Evolutionary conservation across 176 grass and related monocot genomes (phyloP), one percentile per base, ranked within the genome.

Genomic region (Oryza glumipatula): DNA sequence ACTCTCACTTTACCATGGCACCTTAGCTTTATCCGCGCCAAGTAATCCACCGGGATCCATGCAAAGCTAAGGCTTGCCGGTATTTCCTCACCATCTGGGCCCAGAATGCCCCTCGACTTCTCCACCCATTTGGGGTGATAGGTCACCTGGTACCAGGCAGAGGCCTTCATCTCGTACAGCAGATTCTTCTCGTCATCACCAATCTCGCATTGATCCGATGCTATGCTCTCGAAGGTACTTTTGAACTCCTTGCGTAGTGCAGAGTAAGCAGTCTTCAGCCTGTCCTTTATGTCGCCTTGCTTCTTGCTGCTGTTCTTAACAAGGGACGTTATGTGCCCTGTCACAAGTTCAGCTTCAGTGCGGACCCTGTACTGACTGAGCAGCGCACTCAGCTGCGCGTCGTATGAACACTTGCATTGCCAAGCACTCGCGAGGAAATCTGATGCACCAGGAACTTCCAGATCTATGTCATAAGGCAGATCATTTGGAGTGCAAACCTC

Each of bases 91-190:
- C 51, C 86, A 66, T 98, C 87, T 54, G 65, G 65, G 35, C 79
- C 76, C 2, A 85, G 51, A 73, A 89, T 83, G 73, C 86, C 91
- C 49, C 33, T 80, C 4, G 77, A 86, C 70, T 91, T 92, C 33
- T 73, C 73, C 15, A 90, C 63, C 96, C 93, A 95, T 38, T 85
- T 83, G 21, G 87, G 85, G 76, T 95, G 93, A 79, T 98, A 95
- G 36, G 93, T 95, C 32, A 98, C 93, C 68, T 94, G 93, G 80
- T 98, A 98, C 96, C 96, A 98, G 44, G 93, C 93, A 1, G 96
- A 95, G 23, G 91, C 87, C 83, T 87, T 98, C 85, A 48, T 87
- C 83, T 95, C 93, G 26, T 90, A 98, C 21, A 78, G 7, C 21
- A 11, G 3, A n/a, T 80, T 84, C 75, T 88, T 95, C 70, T 87